Base-by-base conservation (phyloP, 768 basidiomycete species). In the Leccinum boreale region DNA sequence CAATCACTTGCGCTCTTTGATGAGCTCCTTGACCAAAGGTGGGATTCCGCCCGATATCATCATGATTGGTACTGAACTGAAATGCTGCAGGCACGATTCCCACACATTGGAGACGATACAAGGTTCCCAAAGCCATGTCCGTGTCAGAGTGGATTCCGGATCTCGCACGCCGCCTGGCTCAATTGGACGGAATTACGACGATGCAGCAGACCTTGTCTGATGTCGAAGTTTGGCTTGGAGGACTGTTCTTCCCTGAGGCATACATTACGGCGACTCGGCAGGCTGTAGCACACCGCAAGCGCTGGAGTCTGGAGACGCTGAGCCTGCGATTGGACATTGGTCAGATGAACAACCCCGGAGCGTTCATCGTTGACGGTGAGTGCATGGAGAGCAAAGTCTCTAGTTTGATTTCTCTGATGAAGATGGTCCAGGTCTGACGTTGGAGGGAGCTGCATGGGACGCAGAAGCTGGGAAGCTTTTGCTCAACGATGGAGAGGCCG, bases 181-280 rank as follows among this genome's bases (percentile, higher is more conserved):
- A 98, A 69, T 82, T 98, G 39, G 84, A 94, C 53, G 73, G 76
- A 31, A 85, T 98, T 56, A 73, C 72, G 17, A 44, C 62, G n/a
- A 70, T 74, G 73, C 70, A 74, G 14, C 85, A 87, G 60, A 85
- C 79, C 66, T 73, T 88, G 61, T 80, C 77, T 62, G 79, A 90
- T 63, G 76, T 90, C 49, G 85, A 92, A 72, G 90, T 97, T 47
- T 93, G 92, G 90, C 83, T 98, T 14, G 94, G 96, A 23, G 91
- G 92, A 0, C 73, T 99, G 56, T 98, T 98, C 81, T 94, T 91
- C 82, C 97, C 96, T 1, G 92, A 95, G 67, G 95, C 94, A 3
- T 98, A 94, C 70, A 82, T 98, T 65, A 98, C 96, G 1, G 96
- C 96, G 2, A 95, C 94, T 2, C 82, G 96, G 52, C 96, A 99